These are phyloP conservation scores for Trichomonascaceae sp. DNA, from an alignment of 1,139 yeast genomes.

Conservation along the genomic window DNA sequence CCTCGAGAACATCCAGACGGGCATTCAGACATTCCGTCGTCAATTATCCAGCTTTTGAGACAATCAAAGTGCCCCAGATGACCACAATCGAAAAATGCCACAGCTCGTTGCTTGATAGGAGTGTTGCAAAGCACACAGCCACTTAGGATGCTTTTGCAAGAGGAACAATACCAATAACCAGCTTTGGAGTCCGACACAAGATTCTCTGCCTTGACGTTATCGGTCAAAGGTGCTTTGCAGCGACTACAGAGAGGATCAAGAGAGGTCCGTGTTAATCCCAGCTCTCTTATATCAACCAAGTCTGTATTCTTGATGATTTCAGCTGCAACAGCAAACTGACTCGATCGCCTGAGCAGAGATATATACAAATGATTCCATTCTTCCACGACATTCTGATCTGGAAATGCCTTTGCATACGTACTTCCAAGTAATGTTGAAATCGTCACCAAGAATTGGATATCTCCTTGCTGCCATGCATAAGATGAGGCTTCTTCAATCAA, in stretches of 20 bases:
- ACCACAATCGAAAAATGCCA: constrained; percentile 71
- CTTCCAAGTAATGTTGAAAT: constrained; percentile 52
- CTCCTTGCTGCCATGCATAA: constrained; percentile 59
- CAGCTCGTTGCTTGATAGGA: constrained; percentile 68
- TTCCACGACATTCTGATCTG: constrained; percentile 16
- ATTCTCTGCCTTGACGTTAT: constrained; percentile 42
- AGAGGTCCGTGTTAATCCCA: constrained; percentile 49
- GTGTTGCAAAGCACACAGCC: constrained; percentile 77
- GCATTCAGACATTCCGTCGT: constrained; percentile 59
- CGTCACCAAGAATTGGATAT: constrained; percentile 56
- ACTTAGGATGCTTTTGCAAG: constrained; percentile 54
- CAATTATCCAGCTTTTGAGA: constrained; percentile 69
- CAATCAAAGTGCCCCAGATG: constrained; percentile 86
- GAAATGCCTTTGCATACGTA: constrained; percentile 31
- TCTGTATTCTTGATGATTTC: constrained; percentile 46
- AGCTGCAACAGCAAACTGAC: constrained; percentile 54
- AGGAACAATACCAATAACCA: constrained; percentile 84
- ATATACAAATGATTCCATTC: constrained; percentile 53
- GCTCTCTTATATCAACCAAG: constrained; percentile 39
- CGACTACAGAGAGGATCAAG: constrained; percentile 61
- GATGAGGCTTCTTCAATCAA: constrained; percentile 44
- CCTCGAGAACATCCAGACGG: constrained; percentile 65
- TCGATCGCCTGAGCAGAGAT: constrained; percentile 47
- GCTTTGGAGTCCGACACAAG: constrained; percentile 27
- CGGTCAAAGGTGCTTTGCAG: constrained; percentile 59